Percentiles rank a stretch among this genome's conserved stretches.
Conservation (phyloP, 305 asterid genomes). For the Solanum hybrid region DNA sequence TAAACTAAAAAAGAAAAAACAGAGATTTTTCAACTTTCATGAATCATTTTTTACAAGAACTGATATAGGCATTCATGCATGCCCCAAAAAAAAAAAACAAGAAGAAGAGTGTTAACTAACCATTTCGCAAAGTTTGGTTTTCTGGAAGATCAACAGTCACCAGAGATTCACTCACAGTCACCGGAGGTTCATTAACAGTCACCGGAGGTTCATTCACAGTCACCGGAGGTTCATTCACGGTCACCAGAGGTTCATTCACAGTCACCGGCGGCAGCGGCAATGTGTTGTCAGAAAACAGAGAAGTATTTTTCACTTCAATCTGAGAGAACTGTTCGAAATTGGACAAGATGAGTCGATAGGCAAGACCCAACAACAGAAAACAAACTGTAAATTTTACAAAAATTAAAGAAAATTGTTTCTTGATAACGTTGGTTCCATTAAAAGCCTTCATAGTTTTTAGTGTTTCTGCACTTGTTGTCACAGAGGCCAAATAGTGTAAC, state of each 20-base stretch:
- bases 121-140: slow-evolving; percentile 14
- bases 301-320: slow-evolving; percentile 9
- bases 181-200: not conserved
- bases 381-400: slow-evolving; percentile 41
- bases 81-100: not conserved
- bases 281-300: not conserved
- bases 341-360: slow-evolving; percentile 45
- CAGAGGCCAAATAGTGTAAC: not conserved
- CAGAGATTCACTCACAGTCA: slow-evolving; percentile 4
- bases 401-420: slow-evolving; percentile 22
- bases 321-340: slow-evolving; percentile 31
- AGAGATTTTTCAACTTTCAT: not conserved
- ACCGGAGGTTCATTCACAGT: slow-evolving; percentile 5
- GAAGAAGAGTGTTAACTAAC: slow-evolving; percentile 13
- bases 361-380: slow-evolving; percentile 43
- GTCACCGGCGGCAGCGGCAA: not conserved
- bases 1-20: not conserved
- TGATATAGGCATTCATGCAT: slow-evolving; percentile 15
- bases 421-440: slow-evolving; percentile 9
- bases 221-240: not conserved
- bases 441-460: slow-evolving; percentile 13
- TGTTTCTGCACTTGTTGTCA: not conserved
- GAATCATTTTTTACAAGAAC: not conserved
- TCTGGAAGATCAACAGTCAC: slow-evolving; percentile 1
- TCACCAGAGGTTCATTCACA: not conserved